Evolutionary conservation across 495 filamentous ascomycete species (phyloP), one percentile per base, ranked within the genome.

Genomic region (Durotheca rogersii): DNA sequence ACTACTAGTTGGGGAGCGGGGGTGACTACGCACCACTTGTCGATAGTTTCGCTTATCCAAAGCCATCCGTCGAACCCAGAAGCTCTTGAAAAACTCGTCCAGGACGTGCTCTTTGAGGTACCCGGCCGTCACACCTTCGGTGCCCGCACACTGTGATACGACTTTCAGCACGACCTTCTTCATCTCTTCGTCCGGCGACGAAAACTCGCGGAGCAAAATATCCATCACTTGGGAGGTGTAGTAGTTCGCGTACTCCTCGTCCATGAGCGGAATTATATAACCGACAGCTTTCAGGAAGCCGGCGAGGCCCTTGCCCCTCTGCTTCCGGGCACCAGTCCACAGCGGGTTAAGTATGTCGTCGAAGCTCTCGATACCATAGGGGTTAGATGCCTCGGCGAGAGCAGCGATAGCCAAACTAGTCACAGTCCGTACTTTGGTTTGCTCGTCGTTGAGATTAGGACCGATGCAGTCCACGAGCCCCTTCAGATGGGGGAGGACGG

Each of bases 171-270:
- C 93, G 1, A 97, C 91, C 72, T 97, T 97, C 75, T 99, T 99
- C 94, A 99, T 99, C 69, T 99, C 94, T 66, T 99, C 94, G 56
- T 99, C 94, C 0, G 92, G 93, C 1, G 90, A 95, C 7, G 89
- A 85, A 59, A 97, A 96, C 66, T 99, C 94, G 53, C 94, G 85
- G 19, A 97, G 79, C 17, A 99, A 77, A 64, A 97, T 96, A 65
- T 96, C 92, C 94, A 97, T 97, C 62, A 99, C 96, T 67, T 97
- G 91, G 51, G 83, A 88, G 29, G 92, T 97, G 56, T 97, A 99
- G 76, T 99, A 99, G 61, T 96, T 96, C 67, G 92, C 89, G 68
- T 96, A 97, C 65, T 99, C 94, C 66, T 96, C 93, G 72, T 99
- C 94, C 94, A 99, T 97, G 29, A 99, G 78, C 1, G 94, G 94